A percentile compares a stretch with the other conserved stretches of the same genome.
Conservation (phyloP, 2,329 filamentous ascomycete genomes). For the Talaromyces sp. region DNA sequence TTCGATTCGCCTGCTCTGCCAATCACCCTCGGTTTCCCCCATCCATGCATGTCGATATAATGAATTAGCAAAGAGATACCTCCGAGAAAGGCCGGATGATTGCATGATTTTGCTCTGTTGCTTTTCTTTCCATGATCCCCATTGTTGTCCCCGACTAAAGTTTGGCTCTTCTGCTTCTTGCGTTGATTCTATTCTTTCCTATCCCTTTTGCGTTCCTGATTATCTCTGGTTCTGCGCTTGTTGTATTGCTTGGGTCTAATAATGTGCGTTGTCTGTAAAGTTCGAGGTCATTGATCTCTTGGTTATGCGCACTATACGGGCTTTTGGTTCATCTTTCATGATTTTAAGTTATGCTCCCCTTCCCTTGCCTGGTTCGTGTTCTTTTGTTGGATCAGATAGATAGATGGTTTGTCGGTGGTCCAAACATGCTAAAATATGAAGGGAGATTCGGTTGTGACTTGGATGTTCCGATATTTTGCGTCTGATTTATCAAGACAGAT, state of each 20-base stretch:
- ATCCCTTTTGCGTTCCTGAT: background rate
- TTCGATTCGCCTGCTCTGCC: conserved; percentile 16
- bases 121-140: background rate
- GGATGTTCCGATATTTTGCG: background rate
- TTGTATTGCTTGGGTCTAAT: background rate
- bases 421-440: conserved; percentile 2
- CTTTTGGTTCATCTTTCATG: background rate
- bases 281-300: background rate
- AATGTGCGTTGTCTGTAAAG: background rate
- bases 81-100: conserved; percentile 26
- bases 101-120: conserved; percentile 14
- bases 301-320: background rate
- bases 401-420: conserved; percentile 13
- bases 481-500: background rate
- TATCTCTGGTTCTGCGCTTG: background rate
- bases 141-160: background rate
- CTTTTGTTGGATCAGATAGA: conserved; percentile 15
- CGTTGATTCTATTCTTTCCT: background rate
- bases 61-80: conserved; percentile 32
- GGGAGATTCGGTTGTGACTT: conserved; percentile 5
- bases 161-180: background rate
- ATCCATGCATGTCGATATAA: conserved; percentile 28
- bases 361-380: background rate
- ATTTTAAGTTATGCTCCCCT: background rate
- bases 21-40: conserved; percentile 12